Conservation (phyloP, 2,329 filamentous ascomycete genomes). For the Fusarium penzigii region DNA sequence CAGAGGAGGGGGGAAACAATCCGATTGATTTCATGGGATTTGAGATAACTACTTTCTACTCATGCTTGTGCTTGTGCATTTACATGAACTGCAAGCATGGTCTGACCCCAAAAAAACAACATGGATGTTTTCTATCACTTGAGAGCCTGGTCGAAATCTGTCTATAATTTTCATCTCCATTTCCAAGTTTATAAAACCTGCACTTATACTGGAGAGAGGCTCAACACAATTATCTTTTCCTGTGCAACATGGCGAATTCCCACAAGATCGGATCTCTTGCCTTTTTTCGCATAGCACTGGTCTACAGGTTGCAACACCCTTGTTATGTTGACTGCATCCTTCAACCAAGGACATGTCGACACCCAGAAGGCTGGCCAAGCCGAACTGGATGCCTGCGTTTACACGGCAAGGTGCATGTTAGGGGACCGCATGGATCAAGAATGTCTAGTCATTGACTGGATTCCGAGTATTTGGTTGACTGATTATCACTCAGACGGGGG, state of each 20-base stretch:
- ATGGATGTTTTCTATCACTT: no score
- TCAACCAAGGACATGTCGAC: slow-evolving; percentile 1
- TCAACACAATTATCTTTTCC: no score
- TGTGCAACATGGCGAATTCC: no score
- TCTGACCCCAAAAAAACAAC: slow-evolving; percentile 13
- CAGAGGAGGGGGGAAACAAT: slow-evolving; percentile 5
- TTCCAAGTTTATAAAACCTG: no score
- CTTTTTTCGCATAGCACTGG: neutral
- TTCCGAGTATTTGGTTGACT: no score
- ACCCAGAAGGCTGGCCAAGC: slow-evolving; percentile 8
- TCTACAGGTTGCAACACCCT: slow-evolving; percentile 6
- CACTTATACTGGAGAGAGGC: no score
- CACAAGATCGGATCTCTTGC: no score
- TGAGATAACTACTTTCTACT: slow-evolving; percentile 1
- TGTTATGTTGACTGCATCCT: neutral
- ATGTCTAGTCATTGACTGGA: no score
- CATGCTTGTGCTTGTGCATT: slow-evolving; percentile 5
- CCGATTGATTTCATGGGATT: slow-evolving; percentile 8
- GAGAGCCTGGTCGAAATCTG: no score
- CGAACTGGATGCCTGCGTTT: slow-evolving; percentile 15
- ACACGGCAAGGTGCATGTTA: slow-evolving; percentile 10
- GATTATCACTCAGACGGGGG: no score
- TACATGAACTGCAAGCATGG: slow-evolving; percentile 30
- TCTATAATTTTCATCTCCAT: no score
- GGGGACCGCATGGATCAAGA: slow-evolving; percentile 1